Evolutionary conservation across 2,329 filamentous ascomycete species (phyloP), one percentile per base, ranked within the genome.

Genomic region (Beauveria bassiana): DNA sequence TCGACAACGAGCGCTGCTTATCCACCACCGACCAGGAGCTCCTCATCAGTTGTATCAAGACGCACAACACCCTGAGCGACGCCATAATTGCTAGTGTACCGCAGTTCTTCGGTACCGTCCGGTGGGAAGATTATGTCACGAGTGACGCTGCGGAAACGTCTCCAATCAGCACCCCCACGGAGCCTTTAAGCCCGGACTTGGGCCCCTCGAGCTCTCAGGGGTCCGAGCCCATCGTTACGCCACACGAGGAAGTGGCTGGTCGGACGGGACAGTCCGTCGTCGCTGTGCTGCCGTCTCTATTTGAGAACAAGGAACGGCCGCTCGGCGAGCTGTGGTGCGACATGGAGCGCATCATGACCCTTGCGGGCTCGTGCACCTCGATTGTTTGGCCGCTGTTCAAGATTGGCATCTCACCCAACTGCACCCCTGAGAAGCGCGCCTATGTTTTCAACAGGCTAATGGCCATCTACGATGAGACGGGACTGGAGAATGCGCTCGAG

Each of bases 381-480:
- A 73, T 80, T 9, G 75, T 82, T 45, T 81, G 78, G 79, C 79
- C 79, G 5, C 71, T 82, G 3, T 82, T 79, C 61, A 74, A 77
- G 12, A 73, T 79, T 8, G 79, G 79, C 59, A 75, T 79, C 68
- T 79, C 78, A 22, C 77, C 78, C 1, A 75, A 74, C 3, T 80
- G 78, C 62, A 73, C 74, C 1, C 64, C 68, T 3, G 70, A 74
- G 53, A 75, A 75, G 65, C 76, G 75, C 53, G 68, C 71, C 3
- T 82, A 80, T 51, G 75, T 78, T 1, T 68, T 81, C 16, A 74
- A 75, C 20, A 71, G 79, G n/a, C 69, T 82, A 45, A 68, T 73
- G 50, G 75, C 75, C 10, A 74, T 82, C 26, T 75, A 77, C 60
- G 70, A 71, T 51, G 79, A 81, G 68, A 78, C 77, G 14, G 77